Evolutionary conservation across 208 protist genomes (phyloP).

Genomic region (Leishmania gerbilli): DNA sequence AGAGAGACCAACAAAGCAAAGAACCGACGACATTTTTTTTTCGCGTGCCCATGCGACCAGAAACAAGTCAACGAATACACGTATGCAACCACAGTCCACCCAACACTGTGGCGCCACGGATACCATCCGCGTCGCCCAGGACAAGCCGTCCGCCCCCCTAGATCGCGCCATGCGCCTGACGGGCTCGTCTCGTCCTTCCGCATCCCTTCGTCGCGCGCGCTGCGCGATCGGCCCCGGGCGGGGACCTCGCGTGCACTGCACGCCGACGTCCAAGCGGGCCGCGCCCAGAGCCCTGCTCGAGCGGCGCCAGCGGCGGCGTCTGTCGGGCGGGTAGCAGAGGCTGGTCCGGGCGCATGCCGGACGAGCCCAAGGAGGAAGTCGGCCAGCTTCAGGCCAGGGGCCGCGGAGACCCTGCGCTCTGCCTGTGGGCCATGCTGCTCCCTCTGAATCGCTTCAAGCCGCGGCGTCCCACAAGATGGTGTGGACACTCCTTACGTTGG

Average conservation of each 20-base stretch:
- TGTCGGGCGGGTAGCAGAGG: background rate
- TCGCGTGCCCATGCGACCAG: background rate
- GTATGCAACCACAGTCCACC: background rate
- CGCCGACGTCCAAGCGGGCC: background rate
- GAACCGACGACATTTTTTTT: no score
- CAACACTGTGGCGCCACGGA: background rate
- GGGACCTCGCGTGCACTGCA: background rate
- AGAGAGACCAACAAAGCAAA: no score
- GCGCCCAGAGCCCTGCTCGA: background rate
- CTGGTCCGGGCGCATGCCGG: background rate
- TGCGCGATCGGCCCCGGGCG: background rate
- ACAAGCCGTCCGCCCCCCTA: background rate
- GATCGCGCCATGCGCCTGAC: background rate
- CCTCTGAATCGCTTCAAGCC: background rate
- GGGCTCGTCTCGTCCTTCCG: background rate
- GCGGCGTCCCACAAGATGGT: background rate
- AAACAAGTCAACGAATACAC: background rate
- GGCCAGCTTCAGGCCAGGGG: background rate
- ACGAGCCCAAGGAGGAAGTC: constrained; percentile 3
- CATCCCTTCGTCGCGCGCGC: background rate
- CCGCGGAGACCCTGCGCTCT: constrained; percentile 2
- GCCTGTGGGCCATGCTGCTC: background rate
- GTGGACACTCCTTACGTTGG: background rate
- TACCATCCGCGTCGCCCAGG: background rate
- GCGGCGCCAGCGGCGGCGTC: background rate